Percentiles rank a stretch among this genome's conserved stretches.
Conservation (phyloP, 305 asterid genomes). For the Ilex paraguariensis region DNA sequence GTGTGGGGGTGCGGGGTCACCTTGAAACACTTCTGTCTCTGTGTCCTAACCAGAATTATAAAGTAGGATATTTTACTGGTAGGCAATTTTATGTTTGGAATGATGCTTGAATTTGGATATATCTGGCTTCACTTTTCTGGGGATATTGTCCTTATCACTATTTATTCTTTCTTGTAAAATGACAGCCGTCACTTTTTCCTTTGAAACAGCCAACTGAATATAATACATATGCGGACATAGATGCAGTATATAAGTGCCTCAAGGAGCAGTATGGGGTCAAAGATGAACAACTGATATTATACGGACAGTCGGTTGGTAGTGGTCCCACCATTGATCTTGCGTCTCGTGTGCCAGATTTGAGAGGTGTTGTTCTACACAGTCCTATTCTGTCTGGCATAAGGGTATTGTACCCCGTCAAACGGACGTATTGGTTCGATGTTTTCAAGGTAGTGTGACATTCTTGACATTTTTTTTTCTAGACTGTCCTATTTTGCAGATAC, state of each 20-base stretch:
- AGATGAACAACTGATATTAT: slow-evolving; percentile 84
- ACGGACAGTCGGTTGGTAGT: slow-evolving; percentile 98
- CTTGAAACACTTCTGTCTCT: no score
- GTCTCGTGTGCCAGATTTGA: slow-evolving; percentile 71
- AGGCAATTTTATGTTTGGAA: no score
- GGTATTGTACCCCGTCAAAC: slow-evolving; percentile 89
- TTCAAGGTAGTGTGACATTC: slow-evolving; percentile 61
- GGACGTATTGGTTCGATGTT: slow-evolving; percentile 95
- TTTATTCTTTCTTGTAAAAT: no score
- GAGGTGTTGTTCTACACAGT: slow-evolving; percentile 95
- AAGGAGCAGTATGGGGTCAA: slow-evolving; percentile 89
- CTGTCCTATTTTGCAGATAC: slow-evolving; percentile 16
- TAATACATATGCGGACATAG: slow-evolving; percentile 97
- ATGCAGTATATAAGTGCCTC: slow-evolving; percentile 94
- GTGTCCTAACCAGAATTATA: no score
- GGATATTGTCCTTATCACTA: no score
- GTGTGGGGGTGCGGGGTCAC: no score
- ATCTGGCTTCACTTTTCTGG: no score
- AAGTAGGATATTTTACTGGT: no score
- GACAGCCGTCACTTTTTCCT: slow-evolving; percentile 28
- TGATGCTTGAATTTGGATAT: no score
- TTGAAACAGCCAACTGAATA: slow-evolving; percentile 95
- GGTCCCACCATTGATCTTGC: slow-evolving; percentile 98
- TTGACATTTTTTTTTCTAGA: slow-evolving; percentile 7
- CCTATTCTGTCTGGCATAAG: slow-evolving; percentile 93